These are phyloP conservation scores for Trichophyton equinum DNA, from an alignment of 2,329 filamentous ascomycete genomes.

Conservation along the genomic window DNA sequence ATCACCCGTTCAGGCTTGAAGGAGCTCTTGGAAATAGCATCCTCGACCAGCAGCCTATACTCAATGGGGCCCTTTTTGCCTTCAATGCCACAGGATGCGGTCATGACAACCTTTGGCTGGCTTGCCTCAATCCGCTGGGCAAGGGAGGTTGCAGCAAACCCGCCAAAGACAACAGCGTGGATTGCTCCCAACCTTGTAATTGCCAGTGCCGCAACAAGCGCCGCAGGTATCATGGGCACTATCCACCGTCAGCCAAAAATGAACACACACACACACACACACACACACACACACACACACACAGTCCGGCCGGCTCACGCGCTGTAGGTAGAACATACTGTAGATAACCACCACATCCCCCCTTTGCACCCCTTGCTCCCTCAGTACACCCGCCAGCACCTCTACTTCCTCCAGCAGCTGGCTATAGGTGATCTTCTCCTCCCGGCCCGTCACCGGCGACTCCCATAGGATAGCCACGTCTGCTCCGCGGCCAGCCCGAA, in stretches of 20 bases:
- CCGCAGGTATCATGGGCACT: slow-evolving; percentile 94
- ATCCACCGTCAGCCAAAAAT: slow-evolving; percentile 8
- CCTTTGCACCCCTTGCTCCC: slow-evolving; percentile 67
- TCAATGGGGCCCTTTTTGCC: slow-evolving; percentile 64
- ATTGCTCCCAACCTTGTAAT: slow-evolving; percentile 71
- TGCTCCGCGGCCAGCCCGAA: slow-evolving; percentile 63
- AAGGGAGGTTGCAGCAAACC: slow-evolving; percentile 68
- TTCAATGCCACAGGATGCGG: slow-evolving; percentile 85
- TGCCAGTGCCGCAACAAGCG: slow-evolving; percentile 75
- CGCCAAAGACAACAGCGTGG: slow-evolving; percentile 86
- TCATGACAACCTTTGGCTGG: slow-evolving; percentile 62
- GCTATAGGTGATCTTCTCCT: slow-evolving; percentile 61
- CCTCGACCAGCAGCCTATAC: slow-evolving; percentile 67
- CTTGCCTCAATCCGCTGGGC: slow-evolving; percentile 82
- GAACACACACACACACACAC: neutral
- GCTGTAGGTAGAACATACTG: slow-evolving; percentile 37
- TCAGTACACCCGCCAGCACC: slow-evolving; percentile 64
- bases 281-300: too few relatives aligned
- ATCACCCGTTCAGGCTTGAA: slow-evolving; percentile 63
- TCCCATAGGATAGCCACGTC: slow-evolving; percentile 73
- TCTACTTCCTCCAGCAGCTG: slow-evolving; percentile 70
- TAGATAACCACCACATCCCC: slow-evolving; percentile 86
- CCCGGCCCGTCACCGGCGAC: slow-evolving; percentile 64
- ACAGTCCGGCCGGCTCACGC: neutral
- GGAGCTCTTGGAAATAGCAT: slow-evolving; percentile 52